Evolutionary conservation across 2,329 filamentous ascomycete species (phyloP).

Genomic region (Phaeoacremonium minimum): DNA sequence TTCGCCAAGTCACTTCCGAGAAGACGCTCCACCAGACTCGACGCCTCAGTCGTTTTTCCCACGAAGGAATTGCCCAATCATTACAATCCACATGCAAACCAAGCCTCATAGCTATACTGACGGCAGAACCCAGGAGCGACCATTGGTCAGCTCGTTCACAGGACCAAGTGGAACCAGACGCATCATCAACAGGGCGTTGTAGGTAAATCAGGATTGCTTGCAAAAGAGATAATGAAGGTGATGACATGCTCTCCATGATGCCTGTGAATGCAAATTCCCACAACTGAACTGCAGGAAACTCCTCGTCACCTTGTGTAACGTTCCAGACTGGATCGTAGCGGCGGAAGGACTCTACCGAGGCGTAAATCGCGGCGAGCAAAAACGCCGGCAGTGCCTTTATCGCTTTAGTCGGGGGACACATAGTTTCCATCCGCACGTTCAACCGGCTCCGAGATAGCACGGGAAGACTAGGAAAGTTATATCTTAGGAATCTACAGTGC

Average conservation of each 20-base stretch:
- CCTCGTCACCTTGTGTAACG: background rate
- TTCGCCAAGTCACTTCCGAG: background rate
- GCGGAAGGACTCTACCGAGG: background rate
- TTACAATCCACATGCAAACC: background rate
- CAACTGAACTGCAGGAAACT: background rate
- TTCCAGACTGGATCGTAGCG: background rate
- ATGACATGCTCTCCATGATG: background rate
- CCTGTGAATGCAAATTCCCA: background rate
- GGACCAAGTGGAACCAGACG: too few relatives aligned
- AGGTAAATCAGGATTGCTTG: background rate
- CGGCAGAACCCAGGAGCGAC: background rate
- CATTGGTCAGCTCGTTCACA: too few relatives aligned
- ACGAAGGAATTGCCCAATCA: background rate
- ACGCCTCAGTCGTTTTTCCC: background rate
- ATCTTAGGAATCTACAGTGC: background rate
- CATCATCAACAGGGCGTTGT: background rate
- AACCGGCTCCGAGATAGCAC: background rate
- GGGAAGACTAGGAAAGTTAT: background rate
- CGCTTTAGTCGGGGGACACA: background rate
- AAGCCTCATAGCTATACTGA: background rate
- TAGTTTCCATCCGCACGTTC: background rate
- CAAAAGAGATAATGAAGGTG: background rate
- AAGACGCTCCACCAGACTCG: background rate
- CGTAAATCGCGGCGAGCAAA: conserved; percentile 1
- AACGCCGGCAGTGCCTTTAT: background rate